Evolutionary conservation across 2,329 filamentous ascomycete genomes (phyloP).

Genomic region (Fusarium sp.): DNA sequence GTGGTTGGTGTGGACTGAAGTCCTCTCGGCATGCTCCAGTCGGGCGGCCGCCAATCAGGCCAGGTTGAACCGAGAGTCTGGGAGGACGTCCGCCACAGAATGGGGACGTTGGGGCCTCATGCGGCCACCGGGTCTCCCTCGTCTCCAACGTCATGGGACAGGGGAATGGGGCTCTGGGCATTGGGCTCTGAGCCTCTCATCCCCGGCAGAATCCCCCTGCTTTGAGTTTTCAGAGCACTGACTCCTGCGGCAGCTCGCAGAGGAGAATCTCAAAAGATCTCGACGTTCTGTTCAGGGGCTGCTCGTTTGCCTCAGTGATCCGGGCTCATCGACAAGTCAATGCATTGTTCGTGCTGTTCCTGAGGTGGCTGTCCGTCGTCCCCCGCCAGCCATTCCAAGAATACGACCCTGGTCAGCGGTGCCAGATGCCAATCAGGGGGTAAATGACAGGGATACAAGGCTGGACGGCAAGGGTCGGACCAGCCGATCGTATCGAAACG

Average conservation of each 20-base stretch:
- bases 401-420: slow-evolving; percentile 30
- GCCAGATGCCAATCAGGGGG: slow-evolving; percentile 43
- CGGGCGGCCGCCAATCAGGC: slow-evolving; percentile 45
- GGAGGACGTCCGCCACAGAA: slow-evolving; percentile 34
- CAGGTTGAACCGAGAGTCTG: slow-evolving; percentile 39
- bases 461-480: slow-evolving; percentile 31
- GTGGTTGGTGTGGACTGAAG: slow-evolving; percentile 32
- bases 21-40: slow-evolving; percentile 29
- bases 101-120: slow-evolving; percentile 33
- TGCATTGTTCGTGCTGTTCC: slow-evolving; percentile 28
- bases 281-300: slow-evolving; percentile 1
- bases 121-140: slow-evolving; percentile 27
- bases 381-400: slow-evolving; percentile 32
- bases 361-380: slow-evolving; percentile 26
- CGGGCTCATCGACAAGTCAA: slow-evolving; percentile 28
- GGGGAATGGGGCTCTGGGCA: slow-evolving; percentile 6
- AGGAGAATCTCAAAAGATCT: slow-evolving; percentile 8
- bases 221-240: not conserved
- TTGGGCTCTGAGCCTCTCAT: slow-evolving; percentile 1
- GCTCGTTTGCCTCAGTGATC: slow-evolving; percentile 24
- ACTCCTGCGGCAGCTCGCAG: not conserved
- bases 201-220: not conserved
- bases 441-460: slow-evolving; percentile 35
- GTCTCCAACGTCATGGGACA: slow-evolving; percentile 31
- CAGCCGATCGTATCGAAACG: slow-evolving; percentile 37